Base-by-base conservation (phyloP, 2,329 filamentous ascomycete genomes). In the Alternaria metachromatica region DNA sequence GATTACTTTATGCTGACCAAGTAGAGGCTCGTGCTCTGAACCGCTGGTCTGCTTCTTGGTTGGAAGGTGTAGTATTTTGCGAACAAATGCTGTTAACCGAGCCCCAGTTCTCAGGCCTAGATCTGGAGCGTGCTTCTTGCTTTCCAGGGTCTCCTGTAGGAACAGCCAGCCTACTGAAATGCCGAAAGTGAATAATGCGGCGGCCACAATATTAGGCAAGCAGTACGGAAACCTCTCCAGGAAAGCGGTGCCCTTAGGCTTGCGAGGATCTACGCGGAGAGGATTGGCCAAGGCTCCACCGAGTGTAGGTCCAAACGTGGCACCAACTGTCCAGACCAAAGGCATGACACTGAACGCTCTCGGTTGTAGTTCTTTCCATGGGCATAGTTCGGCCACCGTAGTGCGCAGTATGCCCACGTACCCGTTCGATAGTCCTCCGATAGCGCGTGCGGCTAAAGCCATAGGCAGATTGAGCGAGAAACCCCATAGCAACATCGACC, bases 281-380 rank as follows among this genome's bases (percentile, higher is more conserved):
- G 95, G 95, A 62, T 93, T 90, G 9, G 94, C 93, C 64, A 98
- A 88, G 65, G 93, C 90, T 5, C 95, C 95, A 26, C 95, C 95
- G 73, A 98, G 91, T 5, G 89, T 78, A 1, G 95, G 95, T 0
- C 95, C 95, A 70, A 97, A 92, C 41, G 97, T 93, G 37, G 89
- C 92, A 1, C 95, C 95, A 56, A 97, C 83, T 11, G 90, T 94
- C 91, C 93, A 98, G 2, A 91, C 92, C 15, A 98, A 82, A 5
- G 95, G 95, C 94, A 98, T 97, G 49, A 98, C 85, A 67, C 91
- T 94, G 79, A 98, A 98, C 0, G 96, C 96, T 56, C 89, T 85
- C 0, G 95, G 94, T 75, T 97, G 95, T 7, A 97, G 84, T 75
- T 94, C 91, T 77, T 80, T 93, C 78, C 96, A 89, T 0, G 93